Evolutionary conservation across 176 grass and related monocot species (phyloP).

Genomic region (Bromus sterilis): DNA sequence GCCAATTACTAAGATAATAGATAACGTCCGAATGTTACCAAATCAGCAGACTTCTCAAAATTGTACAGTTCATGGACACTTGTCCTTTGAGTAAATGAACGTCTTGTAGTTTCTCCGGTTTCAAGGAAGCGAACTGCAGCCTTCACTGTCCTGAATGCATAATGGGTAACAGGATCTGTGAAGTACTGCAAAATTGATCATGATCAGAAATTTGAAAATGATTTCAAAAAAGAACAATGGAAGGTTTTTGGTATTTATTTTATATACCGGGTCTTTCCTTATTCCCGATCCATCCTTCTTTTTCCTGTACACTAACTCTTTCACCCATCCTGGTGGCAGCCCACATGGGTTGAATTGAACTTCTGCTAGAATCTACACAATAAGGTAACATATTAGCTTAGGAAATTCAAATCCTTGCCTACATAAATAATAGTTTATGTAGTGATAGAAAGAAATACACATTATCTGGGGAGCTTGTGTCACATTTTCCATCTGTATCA

Average conservation of each 20-base stretch:
- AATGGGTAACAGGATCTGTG: constrained; percentile 22
- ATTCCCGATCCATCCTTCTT: constrained; percentile 1
- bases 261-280: constrained; percentile 38
- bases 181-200: constrained; percentile 30
- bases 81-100: constrained; percentile 18
- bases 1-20: background rate
- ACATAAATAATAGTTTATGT: background rate
- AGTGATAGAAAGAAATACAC: background rate
- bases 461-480: constrained; percentile 7
- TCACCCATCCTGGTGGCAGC: constrained; percentile 38
- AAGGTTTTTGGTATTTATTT: background rate
- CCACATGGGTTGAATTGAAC: constrained; percentile 30
- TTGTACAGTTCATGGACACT: constrained; percentile 41
- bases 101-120: constrained; percentile 19
- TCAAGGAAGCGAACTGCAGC: constrained; percentile 25
- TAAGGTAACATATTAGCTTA: background rate
- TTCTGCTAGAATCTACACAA: constrained; percentile 31
- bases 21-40: constrained; percentile 15
- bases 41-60: constrained; percentile 24
- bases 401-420: background rate
- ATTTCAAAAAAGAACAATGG: background rate
- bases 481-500: constrained; percentile 20
- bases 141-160: constrained; percentile 32
- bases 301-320: constrained; percentile 26
- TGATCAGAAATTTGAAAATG: background rate